Conservation (phyloP, 371 early-diverging fungal species). For the Mucor plumbeus region DNA sequence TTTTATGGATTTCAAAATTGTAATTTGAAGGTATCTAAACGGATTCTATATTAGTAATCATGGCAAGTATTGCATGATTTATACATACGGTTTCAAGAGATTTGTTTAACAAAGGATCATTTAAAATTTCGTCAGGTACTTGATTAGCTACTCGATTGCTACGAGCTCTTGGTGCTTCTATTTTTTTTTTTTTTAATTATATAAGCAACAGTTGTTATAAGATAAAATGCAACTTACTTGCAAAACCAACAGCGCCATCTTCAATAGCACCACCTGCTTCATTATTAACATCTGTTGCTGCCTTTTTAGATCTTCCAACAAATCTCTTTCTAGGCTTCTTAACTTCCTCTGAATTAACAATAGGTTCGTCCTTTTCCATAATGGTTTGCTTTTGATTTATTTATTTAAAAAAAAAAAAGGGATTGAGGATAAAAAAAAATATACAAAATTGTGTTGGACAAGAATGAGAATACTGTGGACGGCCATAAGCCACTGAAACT, state of each 20-base stretch:
- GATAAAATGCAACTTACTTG: constrained; percentile 30
- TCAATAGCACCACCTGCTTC: constrained; percentile 52
- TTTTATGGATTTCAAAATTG: constrained; percentile 99
- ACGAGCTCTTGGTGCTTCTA: constrained; percentile 34
- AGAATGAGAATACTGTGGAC: no score
- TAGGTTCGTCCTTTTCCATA: constrained; percentile 5
- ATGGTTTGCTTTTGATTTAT: not conserved
- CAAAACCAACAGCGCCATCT: constrained; percentile 59
- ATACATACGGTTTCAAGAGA: constrained; percentile 73
- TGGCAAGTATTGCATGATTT: not conserved
- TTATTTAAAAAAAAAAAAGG: no score
- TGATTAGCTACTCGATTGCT: constrained; percentile 69
- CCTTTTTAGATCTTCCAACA: constrained; percentile 61
- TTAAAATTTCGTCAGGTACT: constrained; percentile 85
- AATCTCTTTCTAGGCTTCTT: constrained; percentile 63
- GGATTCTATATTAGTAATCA: not conserved
- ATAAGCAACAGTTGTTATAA: not conserved
- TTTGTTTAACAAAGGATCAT: constrained; percentile 77
- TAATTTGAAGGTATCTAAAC: constrained; percentile 92
- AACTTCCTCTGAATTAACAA: constrained; percentile 21
- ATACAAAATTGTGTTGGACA: no score
- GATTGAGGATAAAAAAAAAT: no score
- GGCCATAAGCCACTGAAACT: no score
- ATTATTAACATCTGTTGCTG: constrained; percentile 19
- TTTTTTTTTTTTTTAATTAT: no score